Evolutionary conservation across 2,329 filamentous ascomycete genomes (phyloP).

Genomic region (Coniochaeta hoffmannii): DNA sequence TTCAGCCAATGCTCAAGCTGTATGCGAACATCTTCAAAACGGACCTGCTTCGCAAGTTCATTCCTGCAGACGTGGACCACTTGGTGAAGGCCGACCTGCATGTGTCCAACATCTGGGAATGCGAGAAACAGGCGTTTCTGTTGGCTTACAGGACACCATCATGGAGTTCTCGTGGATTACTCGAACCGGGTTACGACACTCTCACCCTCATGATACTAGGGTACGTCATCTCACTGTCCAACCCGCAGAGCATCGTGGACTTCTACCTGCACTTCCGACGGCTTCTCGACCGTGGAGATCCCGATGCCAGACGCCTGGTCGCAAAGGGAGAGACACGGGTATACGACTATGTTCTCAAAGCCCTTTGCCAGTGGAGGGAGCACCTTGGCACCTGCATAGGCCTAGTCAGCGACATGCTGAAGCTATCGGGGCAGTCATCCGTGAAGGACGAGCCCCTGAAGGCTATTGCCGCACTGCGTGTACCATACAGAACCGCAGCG

Average conservation of each 20-base stretch:
- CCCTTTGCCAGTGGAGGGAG: slow-evolving; percentile 34
- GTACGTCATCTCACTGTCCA: slow-evolving; percentile 33
- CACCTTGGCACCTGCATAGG: slow-evolving; percentile 36
- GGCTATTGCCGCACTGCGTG: neutral
- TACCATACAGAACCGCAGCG: slow-evolving; percentile 5
- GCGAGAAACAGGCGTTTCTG: slow-evolving; percentile 9
- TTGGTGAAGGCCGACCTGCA: slow-evolving; percentile 1
- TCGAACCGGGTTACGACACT: slow-evolving; percentile 30
- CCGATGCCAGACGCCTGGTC: slow-evolving; percentile 27
- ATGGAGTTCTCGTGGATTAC: slow-evolving; percentile 6
- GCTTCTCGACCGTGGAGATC: slow-evolving; percentile 28
- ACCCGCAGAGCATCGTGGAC: slow-evolving; percentile 30
- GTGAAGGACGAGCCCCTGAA: neutral
- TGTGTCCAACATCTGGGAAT: slow-evolving; percentile 2
- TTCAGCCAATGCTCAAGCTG: slow-evolving; percentile 39
- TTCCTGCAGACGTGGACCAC: slow-evolving; percentile 5
- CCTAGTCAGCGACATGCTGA: slow-evolving; percentile 45
- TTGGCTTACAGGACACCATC: slow-evolving; percentile 11
- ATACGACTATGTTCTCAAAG: slow-evolving; percentile 42
- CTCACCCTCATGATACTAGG: slow-evolving; percentile 39
- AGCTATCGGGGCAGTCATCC: slow-evolving; percentile 17
- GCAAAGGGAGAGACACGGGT: slow-evolving; percentile 32
- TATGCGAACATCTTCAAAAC: slow-evolving; percentile 42
- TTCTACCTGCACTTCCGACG: slow-evolving; percentile 41
- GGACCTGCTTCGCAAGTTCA: slow-evolving; percentile 34